Conservation (phyloP, 768 basidiomycete species). For the Leucosporidium yakuticum region DNA sequence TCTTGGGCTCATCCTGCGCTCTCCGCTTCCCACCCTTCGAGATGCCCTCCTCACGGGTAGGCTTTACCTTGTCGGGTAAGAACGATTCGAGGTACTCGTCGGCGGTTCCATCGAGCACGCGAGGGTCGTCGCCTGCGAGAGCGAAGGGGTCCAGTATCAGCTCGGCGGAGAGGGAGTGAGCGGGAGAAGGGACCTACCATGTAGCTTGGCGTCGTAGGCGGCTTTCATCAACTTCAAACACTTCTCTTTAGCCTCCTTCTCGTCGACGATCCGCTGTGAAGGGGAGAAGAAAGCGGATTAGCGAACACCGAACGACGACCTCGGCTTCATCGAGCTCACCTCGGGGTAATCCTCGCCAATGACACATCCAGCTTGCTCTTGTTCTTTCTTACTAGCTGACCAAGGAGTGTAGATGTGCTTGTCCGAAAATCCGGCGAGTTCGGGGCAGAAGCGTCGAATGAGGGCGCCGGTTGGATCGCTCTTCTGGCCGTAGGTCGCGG, state of each 20-base stretch:
- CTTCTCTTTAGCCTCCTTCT: conserved; percentile 41
- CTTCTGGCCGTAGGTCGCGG: conserved; percentile 32
- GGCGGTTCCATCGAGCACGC: conserved; percentile 43
- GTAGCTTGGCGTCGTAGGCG: conserved; percentile 41
- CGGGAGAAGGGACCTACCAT: conserved; percentile 20
- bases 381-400: conserved; percentile 40
- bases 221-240: conserved; percentile 43
- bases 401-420: conserved; percentile 47
- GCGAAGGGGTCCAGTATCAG: not conserved
- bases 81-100: conserved; percentile 9
- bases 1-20: too few relatives aligned
- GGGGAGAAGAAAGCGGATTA: not conserved
- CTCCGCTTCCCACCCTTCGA: too few relatives aligned
- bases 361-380: conserved; percentile 43
- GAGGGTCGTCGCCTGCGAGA: conserved; percentile 33
- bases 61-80: too few relatives aligned
- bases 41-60: too few relatives aligned
- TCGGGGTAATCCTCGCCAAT: conserved; percentile 45
- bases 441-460: conserved; percentile 45
- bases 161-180: not conserved
- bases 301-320: not conserved
- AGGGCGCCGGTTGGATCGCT: conserved; percentile 43
- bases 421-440: conserved; percentile 45
- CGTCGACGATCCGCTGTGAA: conserved; percentile 42
- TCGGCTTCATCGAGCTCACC: not conserved